Evolutionary conservation across 2,329 filamentous ascomycete species (phyloP), one percentile per base, ranked within the genome.

Genomic region (Cordyceps cicadae): DNA sequence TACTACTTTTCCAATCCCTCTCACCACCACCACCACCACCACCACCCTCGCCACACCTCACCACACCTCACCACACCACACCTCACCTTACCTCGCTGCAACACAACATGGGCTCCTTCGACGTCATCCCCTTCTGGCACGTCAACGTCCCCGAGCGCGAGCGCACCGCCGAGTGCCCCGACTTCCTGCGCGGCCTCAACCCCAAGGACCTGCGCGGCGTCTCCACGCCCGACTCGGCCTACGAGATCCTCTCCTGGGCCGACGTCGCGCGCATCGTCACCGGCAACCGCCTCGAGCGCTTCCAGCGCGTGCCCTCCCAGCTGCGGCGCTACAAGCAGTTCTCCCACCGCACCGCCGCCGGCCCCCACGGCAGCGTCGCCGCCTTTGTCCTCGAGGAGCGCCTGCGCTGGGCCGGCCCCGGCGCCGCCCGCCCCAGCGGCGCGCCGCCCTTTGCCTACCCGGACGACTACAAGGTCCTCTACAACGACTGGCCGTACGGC

Each of bases 401-500:
- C 54, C 76, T 97, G 61, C 74, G 77, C 17, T 97, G 93, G 93
- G 71, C 74, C 2, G 62, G 65, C n/a, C 79, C 78, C 1, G 67
- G 29, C 5, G 29, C 29, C 29, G 5, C 80, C 17, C 58, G 61
- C 45, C 60, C 74, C 9, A 65, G 67, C 4, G 69, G 67, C 19
- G 64, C 58, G 17, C 64, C 58, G 26, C 78, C 78, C 0, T 81
- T 85, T 63, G 73, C 76, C 64, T 68, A 65, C 59, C 72, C 72
- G 0, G 76, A 77, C 11, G 88, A 94, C 68, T 75, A 87, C 67
- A 91, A 86, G 72, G 86, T 96, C 53, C 73, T 96, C 46, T 84
- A 83, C 74, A 97, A 97, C 70, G 92, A 97, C 79, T 97, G 92
- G 90, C 93, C 93, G 0, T 97, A 97, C 69, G 92, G 90, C 0